These are phyloP conservation scores for Oryza glumipatula DNA, from an alignment of 176 grass and related monocot species.

Conservation along the genomic window DNA sequence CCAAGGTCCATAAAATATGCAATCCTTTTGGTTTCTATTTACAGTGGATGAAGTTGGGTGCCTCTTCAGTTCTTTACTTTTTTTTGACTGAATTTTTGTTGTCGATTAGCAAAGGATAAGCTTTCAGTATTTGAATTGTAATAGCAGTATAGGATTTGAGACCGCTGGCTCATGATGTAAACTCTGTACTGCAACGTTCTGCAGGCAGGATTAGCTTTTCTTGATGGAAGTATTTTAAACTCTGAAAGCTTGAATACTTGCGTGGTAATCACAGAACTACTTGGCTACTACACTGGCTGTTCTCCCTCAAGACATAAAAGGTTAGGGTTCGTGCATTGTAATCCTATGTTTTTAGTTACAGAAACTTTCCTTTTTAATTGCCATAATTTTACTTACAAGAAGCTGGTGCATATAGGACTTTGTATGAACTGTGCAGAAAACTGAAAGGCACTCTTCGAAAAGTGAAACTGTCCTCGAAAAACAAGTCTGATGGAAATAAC, in stretches of 20 bases:
- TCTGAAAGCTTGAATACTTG: conserved; percentile 64
- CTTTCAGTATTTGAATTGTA: conserved; percentile 4
- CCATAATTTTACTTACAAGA: conserved; percentile 7
- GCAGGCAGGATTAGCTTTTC: conserved; percentile 55
- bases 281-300: too few relatives aligned
- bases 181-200: conserved; percentile 48
- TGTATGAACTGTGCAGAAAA: not conserved
- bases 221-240: conserved; percentile 55
- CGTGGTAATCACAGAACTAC: conserved; percentile 35
- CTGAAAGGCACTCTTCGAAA: not conserved
- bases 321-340: not conserved
- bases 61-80: too few relatives aligned
- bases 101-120: not conserved
- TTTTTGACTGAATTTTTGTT: not conserved
- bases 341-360: not conserved
- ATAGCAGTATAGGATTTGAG: not conserved
- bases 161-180: not conserved
- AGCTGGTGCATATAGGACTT: conserved; percentile 1
- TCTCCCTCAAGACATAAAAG: too few relatives aligned
- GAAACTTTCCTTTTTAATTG: not conserved
- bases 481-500: not conserved
- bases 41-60: not conserved
- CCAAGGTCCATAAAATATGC: too few relatives aligned
- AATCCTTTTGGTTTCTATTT: not conserved
- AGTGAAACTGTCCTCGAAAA: not conserved